phyloP scores from a whole-genome alignment of 306 rosid genomes.

The Acacia melanoxylon region DNA sequence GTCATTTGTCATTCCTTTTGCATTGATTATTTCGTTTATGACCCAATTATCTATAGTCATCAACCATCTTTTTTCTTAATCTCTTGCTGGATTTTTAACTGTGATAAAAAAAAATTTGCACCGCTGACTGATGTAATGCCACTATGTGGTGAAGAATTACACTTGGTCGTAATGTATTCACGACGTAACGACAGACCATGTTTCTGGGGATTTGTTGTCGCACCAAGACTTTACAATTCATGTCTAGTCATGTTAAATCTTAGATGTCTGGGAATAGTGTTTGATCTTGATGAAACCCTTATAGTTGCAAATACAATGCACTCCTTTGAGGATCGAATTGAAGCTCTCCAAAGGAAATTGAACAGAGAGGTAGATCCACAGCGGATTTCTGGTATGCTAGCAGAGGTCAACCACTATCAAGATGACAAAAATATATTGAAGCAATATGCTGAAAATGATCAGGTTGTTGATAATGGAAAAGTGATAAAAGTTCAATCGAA shows the following conservation, averaged over 20 bases:
- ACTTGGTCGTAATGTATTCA: conserved; percentile 91
- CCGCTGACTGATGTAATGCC: conserved; percentile 92
- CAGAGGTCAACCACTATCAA: conserved; percentile 83
- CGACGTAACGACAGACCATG: conserved; percentile 67
- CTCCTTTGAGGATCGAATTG: conserved; percentile 95
- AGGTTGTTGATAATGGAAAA: conserved; percentile 86
- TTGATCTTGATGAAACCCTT: conserved; percentile 98
- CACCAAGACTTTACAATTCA: conserved; percentile 75
- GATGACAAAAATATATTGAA: conserved; percentile 86
- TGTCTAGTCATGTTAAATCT: conserved; percentile 92
- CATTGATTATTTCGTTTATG: neutral
- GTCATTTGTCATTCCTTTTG: neutral
- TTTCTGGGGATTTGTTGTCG: conserved; percentile 90
- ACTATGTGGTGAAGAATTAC: conserved; percentile 79
- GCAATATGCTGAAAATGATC: conserved; percentile 94
- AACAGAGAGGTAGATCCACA: conserved; percentile 80
- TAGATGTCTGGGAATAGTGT: conserved; percentile 97
- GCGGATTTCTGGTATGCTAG: conserved; percentile 81
- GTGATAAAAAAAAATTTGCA: conserved; percentile 12
- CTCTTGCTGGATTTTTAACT: conserved; percentile 30
- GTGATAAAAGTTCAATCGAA: conserved; percentile 86
- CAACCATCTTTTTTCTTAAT: neutral
- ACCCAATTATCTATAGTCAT: neutral
- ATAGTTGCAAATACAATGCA: conserved; percentile 98
- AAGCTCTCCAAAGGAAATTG: conserved; percentile 86